phyloP scores from a whole-genome alignment of 768 basidiomycete genomes.

The Mycena belliarum region DNA sequence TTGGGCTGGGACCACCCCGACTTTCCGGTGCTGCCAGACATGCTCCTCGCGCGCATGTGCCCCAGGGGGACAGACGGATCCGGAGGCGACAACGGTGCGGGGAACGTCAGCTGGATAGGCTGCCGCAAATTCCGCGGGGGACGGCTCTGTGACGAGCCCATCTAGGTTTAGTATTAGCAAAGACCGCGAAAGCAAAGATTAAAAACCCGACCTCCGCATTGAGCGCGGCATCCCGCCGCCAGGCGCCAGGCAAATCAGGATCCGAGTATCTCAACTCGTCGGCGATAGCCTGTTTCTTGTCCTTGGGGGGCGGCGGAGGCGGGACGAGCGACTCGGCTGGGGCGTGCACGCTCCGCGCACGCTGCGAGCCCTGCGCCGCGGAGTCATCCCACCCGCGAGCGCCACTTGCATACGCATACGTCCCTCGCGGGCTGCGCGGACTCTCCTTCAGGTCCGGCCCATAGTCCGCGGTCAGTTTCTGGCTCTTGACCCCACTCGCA shows the following conservation, averaged over 20 bases:
- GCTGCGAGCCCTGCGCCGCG: conserved; percentile 2
- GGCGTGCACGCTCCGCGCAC: conserved; percentile 2
- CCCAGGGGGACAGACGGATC: background rate
- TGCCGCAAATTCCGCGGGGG: conserved; percentile 20
- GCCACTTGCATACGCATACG: background rate
- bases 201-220: background rate
- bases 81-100: conserved; percentile 19
- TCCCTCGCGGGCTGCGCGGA: conserved; percentile 9
- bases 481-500: background rate
- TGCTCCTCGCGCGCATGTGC: conserved; percentile 11
- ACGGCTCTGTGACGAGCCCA: conserved; percentile 5
- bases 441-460: conserved; percentile 14
- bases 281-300: conserved; percentile 31
- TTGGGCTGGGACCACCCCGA: conserved; percentile 10
- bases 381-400: background rate
- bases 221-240: conserved; percentile 26
- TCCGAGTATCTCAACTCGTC: conserved; percentile 38
- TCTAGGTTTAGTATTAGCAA: background rate
- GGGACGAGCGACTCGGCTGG: conserved; percentile 11
- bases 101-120: conserved; percentile 15
- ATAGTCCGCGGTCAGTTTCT: background rate
- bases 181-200: background rate
- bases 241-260: conserved; percentile 31
- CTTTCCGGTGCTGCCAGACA: conserved; percentile 16
- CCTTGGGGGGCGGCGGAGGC: conserved; percentile 15